Base-by-base conservation (phyloP, 2,329 filamentous ascomycete species). In the Orbilia oligospora region DNA sequence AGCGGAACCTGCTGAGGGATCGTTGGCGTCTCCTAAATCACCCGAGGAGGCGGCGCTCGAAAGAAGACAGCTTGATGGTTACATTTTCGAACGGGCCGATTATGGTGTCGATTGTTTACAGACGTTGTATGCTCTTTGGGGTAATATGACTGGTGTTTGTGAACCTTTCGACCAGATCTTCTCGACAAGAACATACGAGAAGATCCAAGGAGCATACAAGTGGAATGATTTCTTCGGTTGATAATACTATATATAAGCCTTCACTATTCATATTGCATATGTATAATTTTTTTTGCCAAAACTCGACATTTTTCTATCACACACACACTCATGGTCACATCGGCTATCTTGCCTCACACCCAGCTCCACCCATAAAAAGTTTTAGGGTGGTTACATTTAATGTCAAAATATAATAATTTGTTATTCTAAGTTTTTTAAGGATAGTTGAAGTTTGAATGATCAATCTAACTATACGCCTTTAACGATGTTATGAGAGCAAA, bases 51-150 rank as follows among this genome's bases (percentile, higher is more conserved):
- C 61, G 5, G 46, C 41, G 8, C 30, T 65, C 8, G 38, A 70
- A 38, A 46, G 49, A 30, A 70, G 66, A 38, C 66, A 70, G n/a
- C 20, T 55, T 18, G 51, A 61, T 22, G 66, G 49, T 6, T 70
- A 58, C 16, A 70, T 70, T 16, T 70, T 58, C 9, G 66, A 70
- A n/a, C 36, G 66, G 22, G 66, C 27, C 5, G 66, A 70, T 38
- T 70, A 70, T 10, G 66, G 66, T 30, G 51, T 18, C 5, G 66
- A 58, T n/a, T 70, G 66, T 36, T 48, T 70, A n/a, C 22, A 55
- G 30, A 46, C 66, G 33, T n/a, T 67, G 30, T 65, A 65, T 14
- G 61, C 61, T 22, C 44, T 65, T 9, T 65, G 61, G 61, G 46
- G 46, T 24, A 65, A 65, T 22, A 51, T 65, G 41, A 49, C 61